Conservation (phyloP, 495 filamentous ascomycete species). For the Penicillium waksmanii region DNA sequence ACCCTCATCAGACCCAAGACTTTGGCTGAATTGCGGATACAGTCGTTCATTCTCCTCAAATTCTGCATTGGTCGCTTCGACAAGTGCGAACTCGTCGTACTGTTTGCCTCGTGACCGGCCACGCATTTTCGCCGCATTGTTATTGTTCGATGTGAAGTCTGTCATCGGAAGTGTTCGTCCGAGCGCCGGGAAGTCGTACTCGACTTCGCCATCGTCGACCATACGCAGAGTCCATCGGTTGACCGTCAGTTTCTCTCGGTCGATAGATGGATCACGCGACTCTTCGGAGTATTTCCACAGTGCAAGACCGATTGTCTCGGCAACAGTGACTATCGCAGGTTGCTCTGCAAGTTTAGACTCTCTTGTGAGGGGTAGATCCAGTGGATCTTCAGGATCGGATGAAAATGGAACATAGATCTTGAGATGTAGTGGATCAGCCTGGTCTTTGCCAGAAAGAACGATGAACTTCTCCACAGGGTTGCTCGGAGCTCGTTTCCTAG, state of each 20-base stretch:
- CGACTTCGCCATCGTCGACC: conserved; percentile 94
- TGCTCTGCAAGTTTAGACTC: conserved; percentile 73
- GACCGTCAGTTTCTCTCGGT: conserved; percentile 72
- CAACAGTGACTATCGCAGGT: conserved; percentile 72
- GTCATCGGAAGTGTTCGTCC: conserved; percentile 76
- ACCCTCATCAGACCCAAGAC: conserved; percentile 50
- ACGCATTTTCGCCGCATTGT: conserved; percentile 63
- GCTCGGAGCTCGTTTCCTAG: conserved; percentile 75
- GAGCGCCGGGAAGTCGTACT: conserved; percentile 91
- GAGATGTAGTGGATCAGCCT: conserved; percentile 78
- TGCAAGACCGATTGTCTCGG: conserved; percentile 86
- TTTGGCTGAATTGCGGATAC: conserved; percentile 71
- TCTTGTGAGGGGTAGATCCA: conserved; percentile 77
- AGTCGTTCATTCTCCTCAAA: conserved; percentile 75
- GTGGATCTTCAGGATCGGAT: conserved; percentile 64
- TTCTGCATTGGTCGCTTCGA: conserved; percentile 75
- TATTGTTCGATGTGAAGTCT: conserved; percentile 91
- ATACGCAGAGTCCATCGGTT: conserved; percentile 93
- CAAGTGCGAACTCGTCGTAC: conserved; percentile 92
- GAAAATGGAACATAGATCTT: conserved; percentile 90
- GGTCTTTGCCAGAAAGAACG: conserved; percentile 82
- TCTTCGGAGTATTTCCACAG: conserved; percentile 89
- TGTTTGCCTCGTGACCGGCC: conserved; percentile 76
- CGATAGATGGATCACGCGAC: conserved; percentile 70
- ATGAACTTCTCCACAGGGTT: conserved; percentile 87